Conservation (phyloP, 2,329 filamentous ascomycete species). For the Beauveria scarabaeidicola region DNA sequence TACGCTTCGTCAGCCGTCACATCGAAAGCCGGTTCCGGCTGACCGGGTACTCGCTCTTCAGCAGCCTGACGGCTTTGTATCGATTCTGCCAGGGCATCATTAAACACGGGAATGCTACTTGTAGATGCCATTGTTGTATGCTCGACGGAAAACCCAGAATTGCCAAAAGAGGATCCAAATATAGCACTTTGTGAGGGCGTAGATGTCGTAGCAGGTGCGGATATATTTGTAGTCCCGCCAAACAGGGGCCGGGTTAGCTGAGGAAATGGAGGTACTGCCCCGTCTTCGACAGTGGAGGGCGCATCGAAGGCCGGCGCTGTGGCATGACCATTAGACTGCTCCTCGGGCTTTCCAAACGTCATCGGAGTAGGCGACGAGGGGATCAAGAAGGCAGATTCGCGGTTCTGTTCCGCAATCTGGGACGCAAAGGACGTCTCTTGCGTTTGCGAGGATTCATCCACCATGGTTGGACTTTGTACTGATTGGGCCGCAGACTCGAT, state of each 20-base stretch:
- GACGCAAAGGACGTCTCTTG: conserved; percentile 20
- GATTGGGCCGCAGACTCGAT: conserved; percentile 12
- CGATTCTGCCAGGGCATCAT: conserved; percentile 4
- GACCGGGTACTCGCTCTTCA: background rate
- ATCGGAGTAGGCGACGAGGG: conserved; percentile 12
- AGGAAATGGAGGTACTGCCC: background rate
- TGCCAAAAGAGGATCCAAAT: background rate
- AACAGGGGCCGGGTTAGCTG: background rate
- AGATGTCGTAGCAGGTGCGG: background rate
- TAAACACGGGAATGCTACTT: conserved; percentile 9
- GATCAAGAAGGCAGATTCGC: conserved; percentile 8
- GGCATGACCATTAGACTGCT: background rate
- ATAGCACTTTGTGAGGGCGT: background rate
- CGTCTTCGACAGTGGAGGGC: background rate
- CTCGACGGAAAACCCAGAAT: conserved; percentile 1
- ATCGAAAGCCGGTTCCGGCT: conserved; percentile 1
- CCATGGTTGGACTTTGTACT: conserved; percentile 20
- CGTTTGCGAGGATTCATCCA: conserved; percentile 29
- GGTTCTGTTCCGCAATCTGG: conserved; percentile 22
- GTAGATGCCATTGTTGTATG: conserved; percentile 6
- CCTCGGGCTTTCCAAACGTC: background rate
- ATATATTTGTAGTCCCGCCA: background rate
- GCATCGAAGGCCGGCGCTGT: background rate
- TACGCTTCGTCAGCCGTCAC: background rate
- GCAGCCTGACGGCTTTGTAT: background rate